Percentiles rank a stretch among this genome's conserved stretches.
Conservation (phyloP, 2,329 filamentous ascomycete species). For the Xylaria hypoxylon region DNA sequence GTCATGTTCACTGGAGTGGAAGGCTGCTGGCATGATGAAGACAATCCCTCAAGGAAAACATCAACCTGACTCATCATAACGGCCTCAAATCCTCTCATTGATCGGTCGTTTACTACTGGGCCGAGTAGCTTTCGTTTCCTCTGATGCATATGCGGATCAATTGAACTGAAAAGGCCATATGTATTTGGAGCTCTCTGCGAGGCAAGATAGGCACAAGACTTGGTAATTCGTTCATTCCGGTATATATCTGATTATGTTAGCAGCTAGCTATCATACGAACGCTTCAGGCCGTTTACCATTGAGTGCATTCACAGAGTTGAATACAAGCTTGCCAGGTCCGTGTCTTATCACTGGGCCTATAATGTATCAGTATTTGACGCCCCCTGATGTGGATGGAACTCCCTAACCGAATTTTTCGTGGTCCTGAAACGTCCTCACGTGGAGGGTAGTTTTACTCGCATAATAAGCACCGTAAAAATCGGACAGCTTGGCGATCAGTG, state of each 20-base stretch:
- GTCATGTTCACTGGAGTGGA: conserved; percentile 34
- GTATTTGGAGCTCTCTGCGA: conserved; percentile 19
- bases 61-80: conserved; percentile 36
- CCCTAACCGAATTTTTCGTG: conserved; percentile 6
- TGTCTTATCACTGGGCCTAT: conserved; percentile 26
- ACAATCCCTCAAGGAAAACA: conserved; percentile 31
- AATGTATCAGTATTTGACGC: not conserved
- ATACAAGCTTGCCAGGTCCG: conserved; percentile 26
- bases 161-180: conserved; percentile 26
- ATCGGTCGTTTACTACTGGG: conserved; percentile 28
- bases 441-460: conserved; percentile 16
- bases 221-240: conserved; percentile 28
- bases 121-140: conserved; percentile 38
- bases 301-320: conserved; percentile 24
- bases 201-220: conserved; percentile 26
- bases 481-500: conserved; percentile 15
- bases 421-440: conserved; percentile 11
- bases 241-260: conserved; percentile 25
- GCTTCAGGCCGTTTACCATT: conserved; percentile 3
- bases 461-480: conserved; percentile 15
- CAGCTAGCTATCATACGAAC: not conserved
- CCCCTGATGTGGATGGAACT: not conserved
- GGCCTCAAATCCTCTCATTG: conserved; percentile 38
- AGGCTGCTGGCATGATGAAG: not conserved
- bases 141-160: conserved; percentile 24